Evolutionary conservation across 371 early-diverging fungal species (phyloP), one percentile per base, ranked within the genome.

Genomic region (Rhizopus stolonifer): DNA sequence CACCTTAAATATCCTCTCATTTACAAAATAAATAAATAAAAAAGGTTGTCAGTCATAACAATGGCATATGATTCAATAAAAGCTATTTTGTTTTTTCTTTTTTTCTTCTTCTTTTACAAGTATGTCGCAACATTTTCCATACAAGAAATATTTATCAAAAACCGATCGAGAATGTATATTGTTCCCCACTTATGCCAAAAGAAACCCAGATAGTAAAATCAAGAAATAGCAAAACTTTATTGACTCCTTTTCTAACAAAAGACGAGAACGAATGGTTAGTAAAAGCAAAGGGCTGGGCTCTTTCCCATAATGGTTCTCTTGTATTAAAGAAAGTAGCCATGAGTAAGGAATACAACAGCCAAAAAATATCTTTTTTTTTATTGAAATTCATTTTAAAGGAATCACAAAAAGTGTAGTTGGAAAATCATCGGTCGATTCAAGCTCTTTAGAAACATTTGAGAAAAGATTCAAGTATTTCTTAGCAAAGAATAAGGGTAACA

Each of bases 401-500:
- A 52, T 74, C 40, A 65, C 74, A 32, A 67, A 65, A 42, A 70
- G 59, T 56, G 60, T 74, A 17, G 65, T 58, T 13, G 67, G 63
- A 17, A 53, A 64, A 57, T 49, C 54, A 24, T 59, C 63, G 58
- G 49, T 58, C 45, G 70, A 70, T 57, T 49, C 33, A 26, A 49
- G 51, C 15, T 46, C 60, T 7, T 52, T 56, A 10, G 50, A 54
- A 54, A 52, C 57, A 53, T 74, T 74, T 61, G 66, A 74, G 36
- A 48, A 70, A 40, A 62, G 70, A 48, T 74, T 74, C 54, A 74
- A 65, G 49, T 74, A 74, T 32, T 74, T 74, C 49, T 32, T 74
- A 23, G 74, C 74, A 21, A 67, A 56, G 29, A 67, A 65, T 54
- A 67, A 74, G 29, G 34, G 64, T 36, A 58, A 65, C 46, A 70